phyloP scores from a whole-genome alignment of 441 rosid species.

The Raphanus hybrid region DNA sequence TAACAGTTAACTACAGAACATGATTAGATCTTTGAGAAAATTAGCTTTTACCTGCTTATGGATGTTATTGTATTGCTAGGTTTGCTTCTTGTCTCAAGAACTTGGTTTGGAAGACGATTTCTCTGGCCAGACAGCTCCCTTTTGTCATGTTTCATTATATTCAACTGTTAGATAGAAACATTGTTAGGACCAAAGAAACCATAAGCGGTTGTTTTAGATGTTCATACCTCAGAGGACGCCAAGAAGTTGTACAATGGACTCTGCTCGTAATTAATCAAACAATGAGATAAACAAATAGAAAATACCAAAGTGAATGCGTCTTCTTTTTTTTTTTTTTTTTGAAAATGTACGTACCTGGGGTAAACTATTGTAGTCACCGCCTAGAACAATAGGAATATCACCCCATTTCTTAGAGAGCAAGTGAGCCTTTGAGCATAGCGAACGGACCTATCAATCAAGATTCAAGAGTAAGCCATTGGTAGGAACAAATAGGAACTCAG shows the following conservation, averaged over 20 bases:
- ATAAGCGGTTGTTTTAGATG: background rate
- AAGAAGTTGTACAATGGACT: constrained; percentile 79
- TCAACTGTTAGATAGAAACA: constrained; percentile 54
- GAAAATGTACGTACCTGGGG: constrained; percentile 54
- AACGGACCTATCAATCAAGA: constrained; percentile 54
- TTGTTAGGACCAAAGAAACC: constrained; percentile 10
- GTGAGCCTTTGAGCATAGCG: constrained; percentile 69
- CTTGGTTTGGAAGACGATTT: constrained; percentile 64
- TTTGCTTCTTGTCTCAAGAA: constrained; percentile 51
- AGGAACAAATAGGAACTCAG: background rate
- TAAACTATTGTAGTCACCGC: constrained; percentile 79
- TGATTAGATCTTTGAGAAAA: background rate
- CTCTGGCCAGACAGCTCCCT: constrained; percentile 76
- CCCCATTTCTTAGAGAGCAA: constrained; percentile 75
- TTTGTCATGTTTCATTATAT: constrained; percentile 59
- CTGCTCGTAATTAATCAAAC: constrained; percentile 48
- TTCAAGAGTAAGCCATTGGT: constrained; percentile 8
- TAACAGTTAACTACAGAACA: constrained; percentile 5
- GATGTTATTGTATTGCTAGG: constrained; percentile 36
- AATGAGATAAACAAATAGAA: background rate
- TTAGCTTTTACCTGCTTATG: constrained; percentile 49
- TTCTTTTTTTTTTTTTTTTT: background rate
- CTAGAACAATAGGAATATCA: constrained; percentile 62
- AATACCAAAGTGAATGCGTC: constrained; percentile 1
- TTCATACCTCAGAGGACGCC: constrained; percentile 65